Evolutionary conservation across 306 rosid species (phyloP), one percentile per base, ranked within the genome.

Genomic region (Abrus precatorius): DNA sequence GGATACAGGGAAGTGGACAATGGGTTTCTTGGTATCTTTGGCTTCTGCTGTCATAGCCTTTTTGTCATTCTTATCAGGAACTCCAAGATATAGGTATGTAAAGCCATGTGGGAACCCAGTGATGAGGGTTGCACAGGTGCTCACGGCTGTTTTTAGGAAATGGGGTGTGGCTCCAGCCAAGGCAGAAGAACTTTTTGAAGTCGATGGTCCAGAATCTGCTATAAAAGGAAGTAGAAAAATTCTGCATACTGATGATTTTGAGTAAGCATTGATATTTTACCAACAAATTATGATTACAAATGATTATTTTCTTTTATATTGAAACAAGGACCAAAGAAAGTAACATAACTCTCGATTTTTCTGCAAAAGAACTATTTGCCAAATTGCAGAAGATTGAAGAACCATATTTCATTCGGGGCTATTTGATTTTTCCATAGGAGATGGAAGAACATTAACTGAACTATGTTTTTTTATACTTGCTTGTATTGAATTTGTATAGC

Each of bases 191-290:
- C 94, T 90, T 29, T 90, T 67, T 41, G 94, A 90, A 78, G 60
- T 90, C 0, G 77, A 81, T 7, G 90, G 94, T 6, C 47, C 85
- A 0, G 50, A 76, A 36, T 90, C 94, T 36, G 88, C 94, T 28
- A 90, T 90, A 62, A 85, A 88, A 83, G 94, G 94, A 7, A 86
- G 92, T 29, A 85, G 92, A 49, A 90, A 90, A 84, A 88, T 88
- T 69, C 74, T 32, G 47, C 92, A 90, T 36, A 85, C 83, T 40
- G 61, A 79, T 7, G 89, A 81, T 56, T 76, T 88, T 1, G 53
- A 60, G 94, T 86, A 74, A 82, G 89, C 69, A 20, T 52, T 38
- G 8, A 76, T 47, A 20, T 56, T 47, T 70, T 69, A 4, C 14
- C 53, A 6, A 44, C 67, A 76, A 67, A 8, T 43, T 52, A 54